phyloP scores from a whole-genome alignment of 345 rosid genomes.

The Moricandia moricandioides region DNA sequence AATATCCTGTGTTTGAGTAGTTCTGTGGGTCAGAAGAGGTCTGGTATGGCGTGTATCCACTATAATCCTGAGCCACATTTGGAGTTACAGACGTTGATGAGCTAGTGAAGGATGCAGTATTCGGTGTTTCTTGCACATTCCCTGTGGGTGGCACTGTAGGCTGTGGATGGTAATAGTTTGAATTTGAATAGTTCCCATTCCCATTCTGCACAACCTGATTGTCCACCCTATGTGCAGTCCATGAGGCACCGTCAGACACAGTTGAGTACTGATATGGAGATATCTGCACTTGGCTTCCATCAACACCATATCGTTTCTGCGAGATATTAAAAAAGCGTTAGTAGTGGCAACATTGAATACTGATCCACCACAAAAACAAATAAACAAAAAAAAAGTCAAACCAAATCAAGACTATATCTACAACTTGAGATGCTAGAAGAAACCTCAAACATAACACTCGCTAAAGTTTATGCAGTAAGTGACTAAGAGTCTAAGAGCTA shows the following conservation, averaged over 20 bases:
- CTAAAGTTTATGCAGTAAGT: background rate
- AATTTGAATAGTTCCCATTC: constrained; percentile 45
- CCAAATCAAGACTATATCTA: constrained; percentile 7
- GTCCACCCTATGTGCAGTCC: constrained; percentile 57
- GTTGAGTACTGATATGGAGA: constrained; percentile 49
- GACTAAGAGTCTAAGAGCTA: background rate
- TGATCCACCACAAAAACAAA: background rate
- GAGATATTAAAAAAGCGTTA: background rate
- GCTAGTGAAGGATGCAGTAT: constrained; percentile 51
- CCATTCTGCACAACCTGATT: constrained; percentile 57
- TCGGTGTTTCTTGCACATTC: constrained; percentile 48
- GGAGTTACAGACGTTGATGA: constrained; percentile 58
- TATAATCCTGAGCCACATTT: constrained; percentile 58
- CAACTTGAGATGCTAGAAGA: constrained; percentile 7
- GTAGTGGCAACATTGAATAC: background rate
- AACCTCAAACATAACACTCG: background rate
- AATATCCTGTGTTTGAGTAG: constrained; percentile 72
- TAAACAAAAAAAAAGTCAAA: background rate
- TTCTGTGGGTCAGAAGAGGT: constrained; percentile 55
- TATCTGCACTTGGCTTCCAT: constrained; percentile 59
- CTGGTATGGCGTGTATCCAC: constrained; percentile 59
- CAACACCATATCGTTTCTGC: constrained; percentile 61
- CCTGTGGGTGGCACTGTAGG: constrained; percentile 45
- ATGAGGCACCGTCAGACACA: constrained; percentile 48
- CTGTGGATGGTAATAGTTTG: constrained; percentile 55